Evolutionary conservation across 2,329 filamentous ascomycete species (phyloP).

Genomic region (Epichloe glyceriae): DNA sequence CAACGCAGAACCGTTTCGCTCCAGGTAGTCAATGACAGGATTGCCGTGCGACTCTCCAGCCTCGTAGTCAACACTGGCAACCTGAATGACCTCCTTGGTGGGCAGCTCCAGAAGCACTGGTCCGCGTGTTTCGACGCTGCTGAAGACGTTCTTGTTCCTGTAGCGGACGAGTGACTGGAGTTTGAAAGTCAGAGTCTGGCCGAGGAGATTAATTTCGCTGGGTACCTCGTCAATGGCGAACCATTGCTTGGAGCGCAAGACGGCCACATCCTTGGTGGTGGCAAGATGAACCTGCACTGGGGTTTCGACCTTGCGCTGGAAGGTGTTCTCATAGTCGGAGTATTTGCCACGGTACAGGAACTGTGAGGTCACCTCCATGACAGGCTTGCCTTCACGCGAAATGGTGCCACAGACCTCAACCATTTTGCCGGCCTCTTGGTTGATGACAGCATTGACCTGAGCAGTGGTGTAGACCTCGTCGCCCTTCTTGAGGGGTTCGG

Average conservation of each 20-base stretch:
- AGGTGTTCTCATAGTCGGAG: slow-evolving; percentile 92
- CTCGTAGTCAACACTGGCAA: slow-evolving; percentile 94
- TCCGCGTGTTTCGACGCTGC: slow-evolving; percentile 79
- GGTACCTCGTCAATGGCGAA: slow-evolving; percentile 64
- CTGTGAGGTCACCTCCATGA: slow-evolving; percentile 98
- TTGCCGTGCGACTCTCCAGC: slow-evolving; percentile 87
- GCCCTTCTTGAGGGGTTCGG: slow-evolving; percentile 87
- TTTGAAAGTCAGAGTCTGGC: slow-evolving; percentile 91
- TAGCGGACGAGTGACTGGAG: slow-evolving; percentile 82
- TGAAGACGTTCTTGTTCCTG: slow-evolving; percentile 90
- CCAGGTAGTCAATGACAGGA: slow-evolving; percentile 89
- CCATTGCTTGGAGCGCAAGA: slow-evolving; percentile 95
- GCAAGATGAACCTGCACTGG: slow-evolving; percentile 85
- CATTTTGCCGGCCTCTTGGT: slow-evolving; percentile 98
- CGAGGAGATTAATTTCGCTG: slow-evolving; percentile 72
- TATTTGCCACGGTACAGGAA: slow-evolving; percentile 93
- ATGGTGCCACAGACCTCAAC: slow-evolving; percentile 99
- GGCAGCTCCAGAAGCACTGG: slow-evolving; percentile 89
- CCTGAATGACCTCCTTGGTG: slow-evolving; percentile 93
- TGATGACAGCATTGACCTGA: slow-evolving; percentile 94
- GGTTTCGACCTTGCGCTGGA: slow-evolving; percentile 93
- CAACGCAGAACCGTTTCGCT: slow-evolving; percentile 80
- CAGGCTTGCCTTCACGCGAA: slow-evolving; percentile 63
- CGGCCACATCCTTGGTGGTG: slow-evolving; percentile 81
- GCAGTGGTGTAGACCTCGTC: slow-evolving; percentile 87